Conservation (phyloP, 2,329 filamentous ascomycete species). For the Botryotinia globosa region DNA sequence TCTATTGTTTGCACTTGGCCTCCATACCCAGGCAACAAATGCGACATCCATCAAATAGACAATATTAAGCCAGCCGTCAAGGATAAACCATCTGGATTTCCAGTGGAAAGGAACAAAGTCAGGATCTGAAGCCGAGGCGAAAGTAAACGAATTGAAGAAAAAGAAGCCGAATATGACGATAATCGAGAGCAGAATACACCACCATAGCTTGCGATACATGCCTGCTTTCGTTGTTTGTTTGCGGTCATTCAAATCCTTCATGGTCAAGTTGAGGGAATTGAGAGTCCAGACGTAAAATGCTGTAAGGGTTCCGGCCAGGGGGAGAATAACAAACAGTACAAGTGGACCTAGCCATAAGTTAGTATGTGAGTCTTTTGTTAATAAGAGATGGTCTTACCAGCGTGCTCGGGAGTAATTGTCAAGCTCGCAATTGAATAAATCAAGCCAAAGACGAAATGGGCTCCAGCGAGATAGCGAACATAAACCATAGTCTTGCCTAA, state of each 20-base stretch:
- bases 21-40: conserved; percentile 93
- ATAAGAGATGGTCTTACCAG: conserved; percentile 49
- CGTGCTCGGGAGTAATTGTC: conserved; percentile 82
- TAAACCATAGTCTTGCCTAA: conserved; percentile 92
- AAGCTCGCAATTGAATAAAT: conserved; percentile 90
- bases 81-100: conserved; percentile 95
- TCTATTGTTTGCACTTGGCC: conserved; percentile 93
- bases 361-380: conserved; percentile 12
- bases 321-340: conserved; percentile 88
- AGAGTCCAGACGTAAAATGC: conserved; percentile 99
- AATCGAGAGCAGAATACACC: conserved; percentile 90
- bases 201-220: conserved; percentile 99
- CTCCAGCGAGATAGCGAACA: conserved; percentile 84
- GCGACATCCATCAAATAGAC: conserved; percentile 93
- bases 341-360: conserved; percentile 61
- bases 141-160: conserved; percentile 96
- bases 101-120: conserved; percentile 96
- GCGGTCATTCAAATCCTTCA: conserved; percentile 92
- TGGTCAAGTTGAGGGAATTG: conserved; percentile 89
- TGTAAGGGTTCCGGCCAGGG: conserved; percentile 85
- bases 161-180: conserved; percentile 97
- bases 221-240: conserved; percentile 89
- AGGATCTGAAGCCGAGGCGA: conserved; percentile 78
- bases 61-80: conserved; percentile 95
- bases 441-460: conserved; percentile 91